These are phyloP conservation scores for Mucor saturninus DNA, from an alignment of 371 early-diverging fungal species.

Conservation along the genomic window DNA sequence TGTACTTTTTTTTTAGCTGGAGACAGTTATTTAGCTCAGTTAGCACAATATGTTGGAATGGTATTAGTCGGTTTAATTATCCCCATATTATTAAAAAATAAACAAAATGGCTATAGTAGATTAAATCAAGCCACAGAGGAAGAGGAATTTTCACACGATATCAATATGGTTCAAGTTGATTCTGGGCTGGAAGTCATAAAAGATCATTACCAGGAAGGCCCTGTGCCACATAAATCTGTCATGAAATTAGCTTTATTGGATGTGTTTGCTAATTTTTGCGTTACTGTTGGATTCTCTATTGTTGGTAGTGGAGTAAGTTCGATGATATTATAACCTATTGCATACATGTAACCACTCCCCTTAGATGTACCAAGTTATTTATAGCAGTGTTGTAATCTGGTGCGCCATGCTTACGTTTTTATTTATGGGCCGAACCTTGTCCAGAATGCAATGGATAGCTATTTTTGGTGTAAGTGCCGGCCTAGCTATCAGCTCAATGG, in stretches of 20 bases:
- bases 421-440: conserved; percentile 62
- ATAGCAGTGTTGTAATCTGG: conserved; percentile 78
- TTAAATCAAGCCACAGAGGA: conserved; percentile 13
- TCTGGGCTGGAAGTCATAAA: conserved; percentile 1
- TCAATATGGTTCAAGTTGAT: neutral
- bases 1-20: conserved; percentile 46
- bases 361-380: conserved; percentile 78
- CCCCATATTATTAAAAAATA: conserved; percentile 38
- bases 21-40: conserved; percentile 58
- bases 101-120: conserved; percentile 17
- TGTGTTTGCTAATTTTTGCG: conserved; percentile 69
- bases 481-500: conserved; percentile 63
- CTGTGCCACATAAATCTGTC: conserved; percentile 53
- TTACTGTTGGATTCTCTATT: conserved; percentile 74
- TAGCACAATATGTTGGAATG: conserved; percentile 63
- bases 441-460: conserved; percentile 65
- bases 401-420: conserved; percentile 73
- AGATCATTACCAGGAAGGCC: conserved; percentile 29
- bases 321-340: neutral
- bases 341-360: neutral
- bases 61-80: conserved; percentile 64
- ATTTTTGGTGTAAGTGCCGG: conserved; percentile 73
- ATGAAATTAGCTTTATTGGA: conserved; percentile 66
- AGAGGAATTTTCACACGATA: conserved; percentile 13
- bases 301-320: conserved; percentile 73